phyloP scores from a whole-genome alignment of 495 filamentous ascomycete genomes.

The Neohortaea acidophila region DNA sequence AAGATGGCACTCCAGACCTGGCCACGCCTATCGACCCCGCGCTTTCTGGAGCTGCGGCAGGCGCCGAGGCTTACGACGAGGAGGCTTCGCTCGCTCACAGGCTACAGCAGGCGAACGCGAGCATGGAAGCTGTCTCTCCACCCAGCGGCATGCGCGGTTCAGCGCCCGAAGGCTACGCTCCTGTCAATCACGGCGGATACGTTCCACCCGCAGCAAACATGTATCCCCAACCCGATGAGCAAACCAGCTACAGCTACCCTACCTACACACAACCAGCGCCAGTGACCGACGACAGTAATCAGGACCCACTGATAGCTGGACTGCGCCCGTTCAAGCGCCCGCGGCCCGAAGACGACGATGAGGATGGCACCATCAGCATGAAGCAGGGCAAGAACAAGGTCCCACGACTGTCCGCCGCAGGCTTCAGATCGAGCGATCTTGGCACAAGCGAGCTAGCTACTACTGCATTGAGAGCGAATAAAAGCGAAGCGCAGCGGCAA shows the following conservation, averaged over 20 bases:
- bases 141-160: conserved; percentile 6
- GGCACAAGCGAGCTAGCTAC: conserved; percentile 3
- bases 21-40: conserved; percentile 37
- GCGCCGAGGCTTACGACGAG: conserved; percentile 10
- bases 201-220: conserved; percentile 25
- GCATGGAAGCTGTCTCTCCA: conserved; percentile 5
- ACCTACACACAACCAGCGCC: conserved; percentile 4
- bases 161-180: conserved; percentile 7
- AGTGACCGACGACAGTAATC: conserved; percentile 9
- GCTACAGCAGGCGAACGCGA: conserved; percentile 15
- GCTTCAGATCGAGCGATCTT: conserved; percentile 12
- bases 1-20: conserved; percentile 22
- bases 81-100: conserved; percentile 10
- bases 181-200: conserved; percentile 8
- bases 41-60: conserved; percentile 18
- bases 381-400: conserved; percentile 20
- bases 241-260: conserved; percentile 14
- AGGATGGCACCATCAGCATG: conserved; percentile 19
- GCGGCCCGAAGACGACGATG: conserved; percentile 10
- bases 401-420: conserved; percentile 13
- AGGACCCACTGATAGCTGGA: conserved; percentile 12
- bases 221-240: conserved; percentile 16
- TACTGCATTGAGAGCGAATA: conserved; percentile 13
- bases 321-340: conserved; percentile 20
- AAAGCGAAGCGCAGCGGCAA: conserved; percentile 24